Evolutionary conservation across 2,329 filamentous ascomycete genomes (phyloP).

Genomic region (Claviceps sorghi): DNA sequence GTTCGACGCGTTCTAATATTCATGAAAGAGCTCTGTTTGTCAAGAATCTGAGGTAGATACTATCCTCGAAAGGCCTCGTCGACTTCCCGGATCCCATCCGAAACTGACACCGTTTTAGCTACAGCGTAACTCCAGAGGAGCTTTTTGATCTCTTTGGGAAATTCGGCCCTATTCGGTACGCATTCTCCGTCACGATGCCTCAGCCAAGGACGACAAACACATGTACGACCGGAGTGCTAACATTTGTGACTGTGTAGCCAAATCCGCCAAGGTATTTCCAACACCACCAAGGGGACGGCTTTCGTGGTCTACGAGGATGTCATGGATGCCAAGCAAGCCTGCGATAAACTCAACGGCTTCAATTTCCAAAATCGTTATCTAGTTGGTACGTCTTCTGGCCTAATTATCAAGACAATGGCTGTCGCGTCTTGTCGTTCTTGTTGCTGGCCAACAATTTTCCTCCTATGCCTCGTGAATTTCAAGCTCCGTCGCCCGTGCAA

Average conservation of each 20-base stretch:
- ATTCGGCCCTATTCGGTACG: slow-evolving; percentile 87
- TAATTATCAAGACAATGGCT: slow-evolving; percentile 3
- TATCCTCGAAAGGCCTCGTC: neutral
- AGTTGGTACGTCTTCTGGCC: slow-evolving; percentile 51
- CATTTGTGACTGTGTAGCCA: slow-evolving; percentile 46
- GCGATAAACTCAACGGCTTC: slow-evolving; percentile 99
- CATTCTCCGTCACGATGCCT: slow-evolving; percentile 9
- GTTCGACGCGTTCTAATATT: slow-evolving; percentile 18
- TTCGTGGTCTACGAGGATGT: slow-evolving; percentile 99
- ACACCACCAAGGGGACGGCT: slow-evolving; percentile 93
- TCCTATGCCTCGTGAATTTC: neutral
- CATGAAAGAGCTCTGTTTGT: slow-evolving; percentile 86
- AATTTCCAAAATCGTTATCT: slow-evolving; percentile 99
- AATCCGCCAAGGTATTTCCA: slow-evolving; percentile 95
- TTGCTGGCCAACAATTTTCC: neutral
- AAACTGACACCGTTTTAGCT: slow-evolving; percentile 40
- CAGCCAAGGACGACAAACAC: neutral
- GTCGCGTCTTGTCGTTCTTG: neutral
- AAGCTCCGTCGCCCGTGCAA: neutral
- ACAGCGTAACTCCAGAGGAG: slow-evolving; percentile 96
- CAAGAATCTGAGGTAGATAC: slow-evolving; percentile 83
- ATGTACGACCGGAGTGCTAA: slow-evolving; percentile 2
- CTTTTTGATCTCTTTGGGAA: slow-evolving; percentile 98
- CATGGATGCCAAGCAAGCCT: slow-evolving; percentile 95
- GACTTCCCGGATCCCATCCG: neutral